phyloP scores from a whole-genome alignment of 805 yeast genomes.

The Saccharomycopsis capsularis region DNA sequence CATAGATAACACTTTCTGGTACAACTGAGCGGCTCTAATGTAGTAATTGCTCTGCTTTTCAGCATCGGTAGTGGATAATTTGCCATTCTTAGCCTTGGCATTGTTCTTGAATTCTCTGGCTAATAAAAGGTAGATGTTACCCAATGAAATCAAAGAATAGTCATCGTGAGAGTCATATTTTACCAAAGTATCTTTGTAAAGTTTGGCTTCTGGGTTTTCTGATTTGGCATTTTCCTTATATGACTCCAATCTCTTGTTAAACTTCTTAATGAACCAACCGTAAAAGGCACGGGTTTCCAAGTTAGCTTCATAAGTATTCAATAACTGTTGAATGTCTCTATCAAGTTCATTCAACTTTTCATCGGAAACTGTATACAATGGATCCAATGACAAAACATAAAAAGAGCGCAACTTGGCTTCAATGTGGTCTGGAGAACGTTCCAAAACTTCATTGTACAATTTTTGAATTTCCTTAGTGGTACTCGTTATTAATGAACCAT shows the following conservation, averaged over 20 bases:
- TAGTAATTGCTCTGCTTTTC: constrained; percentile 68
- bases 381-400: constrained; percentile 34
- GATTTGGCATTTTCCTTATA: constrained; percentile 38
- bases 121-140: constrained; percentile 74
- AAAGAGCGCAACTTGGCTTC: constrained; percentile 70
- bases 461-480: constrained; percentile 17
- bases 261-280: constrained; percentile 75
- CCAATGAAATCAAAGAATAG: constrained; percentile 84
- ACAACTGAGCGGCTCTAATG: constrained; percentile 85
- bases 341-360: constrained; percentile 37
- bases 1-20: constrained; percentile 75
- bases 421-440: constrained; percentile 58
- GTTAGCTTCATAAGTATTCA: constrained; percentile 49
- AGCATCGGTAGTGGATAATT: constrained; percentile 35
- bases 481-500: neutral
- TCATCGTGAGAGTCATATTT: constrained; percentile 80
- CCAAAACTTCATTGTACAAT: constrained; percentile 51
- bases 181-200: constrained; percentile 78
- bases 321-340: constrained; percentile 46
- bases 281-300: constrained; percentile 84
- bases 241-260: constrained; percentile 39
- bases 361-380: constrained; percentile 43
- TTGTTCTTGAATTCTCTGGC: constrained; percentile 65
- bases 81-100: constrained; percentile 25
- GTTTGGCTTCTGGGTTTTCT: constrained; percentile 62